These are phyloP conservation scores for Dacryopinax spathularia DNA, from an alignment of 768 basidiomycete species.

Conservation along the genomic window DNA sequence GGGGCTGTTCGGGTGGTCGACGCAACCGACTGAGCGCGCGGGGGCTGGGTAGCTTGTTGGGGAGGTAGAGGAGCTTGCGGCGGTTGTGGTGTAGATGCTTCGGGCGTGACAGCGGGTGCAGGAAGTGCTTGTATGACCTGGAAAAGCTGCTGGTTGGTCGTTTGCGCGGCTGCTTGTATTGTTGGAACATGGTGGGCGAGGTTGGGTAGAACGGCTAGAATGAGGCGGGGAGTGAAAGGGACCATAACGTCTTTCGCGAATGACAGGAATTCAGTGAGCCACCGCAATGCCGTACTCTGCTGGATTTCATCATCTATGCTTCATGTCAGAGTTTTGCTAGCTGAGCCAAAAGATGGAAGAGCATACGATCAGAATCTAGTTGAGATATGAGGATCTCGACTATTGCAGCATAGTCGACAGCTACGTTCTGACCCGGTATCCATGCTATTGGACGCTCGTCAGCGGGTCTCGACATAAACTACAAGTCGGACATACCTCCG, in stretches of 20 bases:
- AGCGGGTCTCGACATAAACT: conserved; percentile 1
- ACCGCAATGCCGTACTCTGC: conserved; percentile 82
- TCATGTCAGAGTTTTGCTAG: background rate
- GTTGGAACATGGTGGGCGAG: conserved; percentile 80
- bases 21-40: background rate
- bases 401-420: conserved; percentile 79
- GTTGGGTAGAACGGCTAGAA: conserved; percentile 85
- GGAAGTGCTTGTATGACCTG: conserved; percentile 78
- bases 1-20: background rate
- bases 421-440: conserved; percentile 88
- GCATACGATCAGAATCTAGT: conserved; percentile 66
- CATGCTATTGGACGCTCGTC: conserved; percentile 39
- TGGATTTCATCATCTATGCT: conserved; percentile 79
- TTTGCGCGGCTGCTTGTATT: conserved; percentile 75
- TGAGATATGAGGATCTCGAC: conserved; percentile 87
- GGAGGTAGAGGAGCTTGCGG: conserved; percentile 3
- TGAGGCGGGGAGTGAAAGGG: conserved; percentile 82
- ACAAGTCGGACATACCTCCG: conserved; percentile 37
- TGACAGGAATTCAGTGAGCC: conserved; percentile 79
- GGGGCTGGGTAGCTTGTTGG: background rate
- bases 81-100: background rate
- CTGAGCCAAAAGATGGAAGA: conserved; percentile 21
- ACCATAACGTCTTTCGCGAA: conserved; percentile 88
- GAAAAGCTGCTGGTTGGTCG: conserved; percentile 73
- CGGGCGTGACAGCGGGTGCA: conserved; percentile 39